Evolutionary conservation across 768 basidiomycete species (phyloP).

Genomic region (Asterophora lycoperdoides): DNA sequence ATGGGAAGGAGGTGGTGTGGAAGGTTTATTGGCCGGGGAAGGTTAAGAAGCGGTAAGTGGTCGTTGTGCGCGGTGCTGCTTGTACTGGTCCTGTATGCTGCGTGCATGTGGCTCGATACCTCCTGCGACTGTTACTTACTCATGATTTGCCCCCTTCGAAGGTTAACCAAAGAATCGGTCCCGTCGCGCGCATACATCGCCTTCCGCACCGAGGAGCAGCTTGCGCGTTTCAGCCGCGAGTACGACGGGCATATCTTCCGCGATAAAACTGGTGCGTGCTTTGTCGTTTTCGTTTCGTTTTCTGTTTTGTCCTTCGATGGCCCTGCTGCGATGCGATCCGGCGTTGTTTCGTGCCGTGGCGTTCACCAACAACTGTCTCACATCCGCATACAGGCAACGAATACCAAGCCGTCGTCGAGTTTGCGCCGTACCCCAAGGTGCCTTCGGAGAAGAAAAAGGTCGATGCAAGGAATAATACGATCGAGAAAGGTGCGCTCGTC

Average conservation of each 20-base stretch:
- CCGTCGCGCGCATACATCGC: constrained; percentile 89
- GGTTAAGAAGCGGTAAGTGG: constrained; percentile 54
- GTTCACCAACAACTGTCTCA: background rate
- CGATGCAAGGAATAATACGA: constrained; percentile 80
- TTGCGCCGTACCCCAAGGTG: constrained; percentile 86
- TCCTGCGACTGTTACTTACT: no score
- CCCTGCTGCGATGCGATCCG: no score
- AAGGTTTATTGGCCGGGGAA: constrained; percentile 67
- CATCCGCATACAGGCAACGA: constrained; percentile 66
- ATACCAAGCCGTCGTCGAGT: constrained; percentile 87
- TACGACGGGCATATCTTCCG: constrained; percentile 92
- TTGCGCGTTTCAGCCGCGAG: constrained; percentile 71
- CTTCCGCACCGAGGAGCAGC: constrained; percentile 71
- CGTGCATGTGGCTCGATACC: no score
- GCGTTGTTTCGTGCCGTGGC: no score
- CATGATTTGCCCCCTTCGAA: constrained; percentile 30
- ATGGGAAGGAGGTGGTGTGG: constrained; percentile 40
- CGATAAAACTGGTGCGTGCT: constrained; percentile 80
- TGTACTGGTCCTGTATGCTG: no score
- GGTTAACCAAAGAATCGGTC: constrained; percentile 79
- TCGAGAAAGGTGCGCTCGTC: constrained; percentile 68
- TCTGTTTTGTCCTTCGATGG: no score
- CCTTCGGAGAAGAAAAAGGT: constrained; percentile 71
- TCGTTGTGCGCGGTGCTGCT: constrained; percentile 5
- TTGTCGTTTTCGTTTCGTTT: no score